These are phyloP conservation scores for Rickenella mellea DNA, from an alignment of 768 basidiomycete species.

Conservation along the genomic window DNA sequence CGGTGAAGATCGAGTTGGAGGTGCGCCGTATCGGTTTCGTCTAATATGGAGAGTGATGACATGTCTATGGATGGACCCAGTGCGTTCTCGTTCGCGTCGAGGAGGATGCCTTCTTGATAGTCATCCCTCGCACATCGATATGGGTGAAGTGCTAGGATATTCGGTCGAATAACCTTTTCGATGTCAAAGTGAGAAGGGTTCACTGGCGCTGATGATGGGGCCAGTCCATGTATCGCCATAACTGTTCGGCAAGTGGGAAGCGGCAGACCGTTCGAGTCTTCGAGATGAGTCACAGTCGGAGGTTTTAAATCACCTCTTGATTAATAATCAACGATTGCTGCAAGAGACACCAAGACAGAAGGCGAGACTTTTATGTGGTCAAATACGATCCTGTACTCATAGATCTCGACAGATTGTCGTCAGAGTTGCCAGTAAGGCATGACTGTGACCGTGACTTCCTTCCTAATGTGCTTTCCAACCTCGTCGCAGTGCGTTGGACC, in stretches of 20 bases:
- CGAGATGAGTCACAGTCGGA: too few relatives aligned
- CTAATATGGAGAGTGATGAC: conserved; percentile 16
- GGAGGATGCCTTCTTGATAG: conserved; percentile 81
- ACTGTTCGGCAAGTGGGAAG: not conserved
- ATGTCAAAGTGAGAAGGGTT: conserved; percentile 80
- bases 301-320: too few relatives aligned
- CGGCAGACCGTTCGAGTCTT: not conserved
- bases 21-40: conserved; percentile 26
- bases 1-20: conserved; percentile 61
- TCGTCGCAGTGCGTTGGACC: too few relatives aligned
- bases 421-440: too few relatives aligned
- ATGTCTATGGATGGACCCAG: conserved; percentile 72
- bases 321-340: too few relatives aligned
- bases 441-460: too few relatives aligned
- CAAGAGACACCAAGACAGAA: too few relatives aligned
- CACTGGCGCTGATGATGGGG: conserved; percentile 28
- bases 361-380: too few relatives aligned
- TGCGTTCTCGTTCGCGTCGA: conserved; percentile 98
- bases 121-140: conserved; percentile 97
- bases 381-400: too few relatives aligned
- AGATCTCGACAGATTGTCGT: too few relatives aligned
- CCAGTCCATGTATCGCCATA: conserved; percentile 62
- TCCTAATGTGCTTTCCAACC: too few relatives aligned
- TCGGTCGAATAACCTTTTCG: conserved; percentile 79
- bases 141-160: conserved; percentile 84